These are phyloP conservation scores for Salix arbutifolia DNA, from an alignment of 345 rosid genomes.

Conservation along the genomic window DNA sequence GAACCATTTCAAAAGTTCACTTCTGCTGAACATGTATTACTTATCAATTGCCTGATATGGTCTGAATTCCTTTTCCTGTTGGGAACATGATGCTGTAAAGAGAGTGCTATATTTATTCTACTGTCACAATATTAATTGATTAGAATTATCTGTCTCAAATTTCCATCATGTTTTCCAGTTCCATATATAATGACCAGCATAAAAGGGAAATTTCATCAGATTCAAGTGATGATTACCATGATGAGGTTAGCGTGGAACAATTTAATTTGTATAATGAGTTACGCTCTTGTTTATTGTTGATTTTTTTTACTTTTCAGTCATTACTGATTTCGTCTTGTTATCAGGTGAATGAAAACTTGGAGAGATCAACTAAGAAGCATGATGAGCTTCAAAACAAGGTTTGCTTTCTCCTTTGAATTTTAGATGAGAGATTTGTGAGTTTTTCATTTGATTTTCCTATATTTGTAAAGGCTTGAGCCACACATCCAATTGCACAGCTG, in stretches of 20 bases:
- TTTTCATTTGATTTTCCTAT: not conserved
- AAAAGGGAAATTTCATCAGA: slow-evolving; percentile 46
- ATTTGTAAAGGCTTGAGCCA: no score
- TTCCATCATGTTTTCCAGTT: slow-evolving; percentile 34
- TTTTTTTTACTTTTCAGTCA: not conserved
- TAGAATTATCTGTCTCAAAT: not conserved
- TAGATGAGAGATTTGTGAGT: not conserved
- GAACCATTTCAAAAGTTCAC: not conserved
- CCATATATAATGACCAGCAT: slow-evolving; percentile 33
- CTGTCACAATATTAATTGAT: not conserved
- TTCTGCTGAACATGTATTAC: not conserved
- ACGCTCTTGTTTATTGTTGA: not conserved
- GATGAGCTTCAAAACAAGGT: slow-evolving; percentile 67
- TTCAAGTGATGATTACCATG: slow-evolving; percentile 41
- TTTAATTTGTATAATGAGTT: not conserved
- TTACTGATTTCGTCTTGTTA: slow-evolving; percentile 6
- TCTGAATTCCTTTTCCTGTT: no score
- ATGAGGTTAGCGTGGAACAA: slow-evolving; percentile 42
- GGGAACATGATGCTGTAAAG: no score
- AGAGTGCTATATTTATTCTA: not conserved
- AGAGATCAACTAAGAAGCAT: slow-evolving; percentile 40
- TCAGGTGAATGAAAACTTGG: slow-evolving; percentile 61
- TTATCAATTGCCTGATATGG: not conserved
- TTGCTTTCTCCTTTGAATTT: slow-evolving; percentile 7
- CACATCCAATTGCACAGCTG: no score